Evolutionary conservation across 2,329 filamentous ascomycete genomes (phyloP), one percentile per base, ranked within the genome.

Genomic region (Capronia coronata): DNA sequence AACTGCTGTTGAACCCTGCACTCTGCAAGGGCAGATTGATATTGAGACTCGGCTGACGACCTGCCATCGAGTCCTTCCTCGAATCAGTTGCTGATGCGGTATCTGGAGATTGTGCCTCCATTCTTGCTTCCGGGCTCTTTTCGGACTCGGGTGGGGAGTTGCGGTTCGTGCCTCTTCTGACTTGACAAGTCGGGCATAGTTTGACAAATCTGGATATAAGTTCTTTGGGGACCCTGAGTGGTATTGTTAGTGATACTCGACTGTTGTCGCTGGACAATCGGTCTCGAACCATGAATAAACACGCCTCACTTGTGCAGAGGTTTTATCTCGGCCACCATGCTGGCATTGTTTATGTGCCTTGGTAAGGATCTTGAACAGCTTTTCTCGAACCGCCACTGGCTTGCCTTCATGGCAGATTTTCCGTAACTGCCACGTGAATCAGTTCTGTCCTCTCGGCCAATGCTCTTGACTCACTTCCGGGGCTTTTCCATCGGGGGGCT

Each of bases 311-410:
- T 74, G 69, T 8, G 71, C 70, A n/a, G 73, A 75, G 14, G 73
- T 75, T 57, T 75, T 75, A 61, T 75, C 73, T 44, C 73, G 66
- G n/a, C 73, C 73, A 45, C 73, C 73, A 59, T 75, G 73, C 48
- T 74, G 70, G 37, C 72, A 75, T 60, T 73, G 70, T 39, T 72
- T 69, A 55, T 75, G 73, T 39, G 73, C 72, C 42, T 65, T 70
- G 34, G 71, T 75, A 44, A 75, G 64, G 45, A 75, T 73, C 52
- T 74, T 72, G 62, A 74, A 75, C 6, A 75, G 58, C 51, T 74
- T 73, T 56, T 75, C 73, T 14, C 72, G 67, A 40, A 75, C 70
- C n/a, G 73, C 73, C 23, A 75, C 72, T n/a, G 73, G 73, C 54
- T 75, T 75, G 4, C 69, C 70, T 56, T 75, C 71, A 47, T 75